Conservation (phyloP, 108 stramenopile species). For the Nitzschia putrida region DNA sequence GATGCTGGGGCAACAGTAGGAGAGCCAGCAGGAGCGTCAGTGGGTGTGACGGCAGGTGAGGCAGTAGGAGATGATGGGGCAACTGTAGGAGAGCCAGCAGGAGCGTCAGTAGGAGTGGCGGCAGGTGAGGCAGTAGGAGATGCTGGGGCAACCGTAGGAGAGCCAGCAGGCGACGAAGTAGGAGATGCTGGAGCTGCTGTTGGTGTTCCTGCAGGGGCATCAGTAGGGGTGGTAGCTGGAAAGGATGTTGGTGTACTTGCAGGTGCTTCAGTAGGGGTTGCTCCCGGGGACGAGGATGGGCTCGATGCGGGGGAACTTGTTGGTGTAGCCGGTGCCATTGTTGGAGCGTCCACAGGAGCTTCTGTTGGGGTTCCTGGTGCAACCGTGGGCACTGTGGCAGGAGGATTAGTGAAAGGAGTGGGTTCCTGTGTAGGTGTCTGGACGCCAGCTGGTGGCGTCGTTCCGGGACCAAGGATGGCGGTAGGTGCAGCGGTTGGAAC, state of each 20-base stretch:
- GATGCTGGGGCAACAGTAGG: slow-evolving; percentile 7
- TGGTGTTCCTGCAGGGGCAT: background rate
- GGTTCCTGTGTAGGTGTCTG: background rate
- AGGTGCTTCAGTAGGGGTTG: background rate
- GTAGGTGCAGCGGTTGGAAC: background rate
- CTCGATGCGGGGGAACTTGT: background rate
- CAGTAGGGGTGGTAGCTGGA: background rate
- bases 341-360: background rate
- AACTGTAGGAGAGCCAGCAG: background rate
- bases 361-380: background rate
- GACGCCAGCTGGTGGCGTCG: background rate
- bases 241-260: background rate
- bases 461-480: background rate
- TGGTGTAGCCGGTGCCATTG: background rate
- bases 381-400: background rate
- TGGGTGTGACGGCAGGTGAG: background rate
- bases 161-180: background rate
- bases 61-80: background rate
- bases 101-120: background rate
- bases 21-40: background rate
- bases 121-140: background rate
- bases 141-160: background rate
- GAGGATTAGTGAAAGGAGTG: background rate
- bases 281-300: background rate
- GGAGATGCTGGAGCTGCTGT: slow-evolving; percentile 3